These are phyloP conservation scores for Guadua angustifolia DNA, from an alignment of 176 grass and related monocot genomes.

Conservation along the genomic window DNA sequence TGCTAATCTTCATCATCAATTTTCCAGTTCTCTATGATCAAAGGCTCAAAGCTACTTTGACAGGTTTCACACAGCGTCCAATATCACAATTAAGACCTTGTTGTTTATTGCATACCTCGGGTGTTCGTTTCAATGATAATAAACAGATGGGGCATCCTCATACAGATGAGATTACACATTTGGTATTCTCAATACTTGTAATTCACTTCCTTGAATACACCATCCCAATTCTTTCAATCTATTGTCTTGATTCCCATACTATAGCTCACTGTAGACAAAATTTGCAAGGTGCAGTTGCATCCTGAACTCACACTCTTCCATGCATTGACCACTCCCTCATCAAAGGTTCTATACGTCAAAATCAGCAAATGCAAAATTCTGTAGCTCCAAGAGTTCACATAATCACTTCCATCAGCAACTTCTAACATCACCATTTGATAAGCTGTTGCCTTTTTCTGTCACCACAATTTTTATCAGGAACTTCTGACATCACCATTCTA, in stretches of 20 bases:
- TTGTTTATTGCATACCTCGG: not conserved
- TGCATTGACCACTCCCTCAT: not conserved
- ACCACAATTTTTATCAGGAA: not conserved
- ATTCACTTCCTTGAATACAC: not conserved
- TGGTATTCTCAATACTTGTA: not conserved
- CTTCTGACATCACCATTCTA: conserved; percentile 7
- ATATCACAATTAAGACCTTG: conserved; percentile 6
- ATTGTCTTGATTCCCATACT: not conserved
- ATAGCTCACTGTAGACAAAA: not conserved
- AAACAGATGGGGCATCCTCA: not conserved
- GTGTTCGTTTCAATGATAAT: not conserved
- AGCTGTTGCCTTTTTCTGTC: not conserved
- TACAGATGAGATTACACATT: not conserved
- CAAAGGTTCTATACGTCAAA: not conserved
- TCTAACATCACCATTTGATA: conserved; percentile 3
- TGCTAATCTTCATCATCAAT: not conserved
- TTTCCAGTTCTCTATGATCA: not conserved
- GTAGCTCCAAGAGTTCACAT: not conserved
- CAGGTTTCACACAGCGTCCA: not conserved
- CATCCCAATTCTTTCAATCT: not conserved
- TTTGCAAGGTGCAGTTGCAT: not conserved
- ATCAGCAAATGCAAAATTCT: not conserved
- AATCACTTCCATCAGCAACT: conserved; percentile 16
- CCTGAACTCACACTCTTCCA: conserved; percentile 6
- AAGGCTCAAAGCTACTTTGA: not conserved